These are phyloP conservation scores for Alternaria viburni DNA, from an alignment of 2,329 filamentous ascomycete species.

Conservation along the genomic window DNA sequence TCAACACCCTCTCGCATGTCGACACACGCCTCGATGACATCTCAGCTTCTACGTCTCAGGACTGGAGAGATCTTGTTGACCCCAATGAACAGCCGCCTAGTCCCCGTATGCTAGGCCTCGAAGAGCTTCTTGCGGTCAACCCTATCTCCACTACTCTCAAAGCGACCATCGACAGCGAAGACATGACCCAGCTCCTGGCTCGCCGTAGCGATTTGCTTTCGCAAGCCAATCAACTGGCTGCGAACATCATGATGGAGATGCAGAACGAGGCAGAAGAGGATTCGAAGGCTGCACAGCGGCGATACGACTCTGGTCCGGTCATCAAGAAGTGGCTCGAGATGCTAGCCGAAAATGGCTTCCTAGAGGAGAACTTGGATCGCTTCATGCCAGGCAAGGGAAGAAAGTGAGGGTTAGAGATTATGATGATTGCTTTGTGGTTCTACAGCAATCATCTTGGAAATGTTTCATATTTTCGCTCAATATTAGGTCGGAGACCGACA, in stretches of 20 bases:
- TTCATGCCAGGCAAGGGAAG: constrained; percentile 21
- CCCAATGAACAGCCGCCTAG: constrained; percentile 30
- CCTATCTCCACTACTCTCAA: constrained; percentile 19
- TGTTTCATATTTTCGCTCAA: background rate
- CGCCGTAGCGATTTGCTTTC: constrained; percentile 20
- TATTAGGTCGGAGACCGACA: background rate
- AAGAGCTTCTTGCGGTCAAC: constrained; percentile 19
- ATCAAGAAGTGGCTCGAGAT: constrained; percentile 73
- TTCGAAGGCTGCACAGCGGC: constrained; percentile 60
- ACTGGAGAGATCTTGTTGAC: constrained; percentile 53
- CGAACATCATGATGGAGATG: constrained; percentile 57
- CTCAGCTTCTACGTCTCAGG: constrained; percentile 25
- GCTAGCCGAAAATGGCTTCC: constrained; percentile 69
- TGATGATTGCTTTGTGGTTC: background rate
- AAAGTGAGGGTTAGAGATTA: background rate
- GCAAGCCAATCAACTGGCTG: constrained; percentile 39
- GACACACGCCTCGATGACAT: constrained; percentile 50
- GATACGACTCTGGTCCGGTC: constrained; percentile 72
- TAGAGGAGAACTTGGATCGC: constrained; percentile 49
- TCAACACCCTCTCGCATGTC: constrained; percentile 52
- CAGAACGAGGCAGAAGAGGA: constrained; percentile 57
- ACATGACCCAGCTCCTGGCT: constrained; percentile 25
- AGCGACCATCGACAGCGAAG: constrained; percentile 27
- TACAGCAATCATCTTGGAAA: background rate
- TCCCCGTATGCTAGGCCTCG: constrained; percentile 23